phyloP scores from a whole-genome alignment of 2,329 filamentous ascomycete genomes.

The Falciphora oryzae region DNA sequence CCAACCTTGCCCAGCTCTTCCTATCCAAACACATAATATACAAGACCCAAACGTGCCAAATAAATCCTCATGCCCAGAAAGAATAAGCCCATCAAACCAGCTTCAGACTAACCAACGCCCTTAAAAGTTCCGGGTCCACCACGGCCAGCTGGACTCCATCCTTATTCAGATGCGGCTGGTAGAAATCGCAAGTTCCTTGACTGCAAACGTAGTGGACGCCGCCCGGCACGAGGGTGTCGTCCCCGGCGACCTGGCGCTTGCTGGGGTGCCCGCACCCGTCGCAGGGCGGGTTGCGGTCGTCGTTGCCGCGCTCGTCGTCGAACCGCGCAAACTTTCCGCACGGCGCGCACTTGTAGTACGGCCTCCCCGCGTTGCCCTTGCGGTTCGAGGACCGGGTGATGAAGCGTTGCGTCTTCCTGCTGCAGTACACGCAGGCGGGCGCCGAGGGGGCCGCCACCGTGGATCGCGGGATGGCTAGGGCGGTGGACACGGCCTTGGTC shows the following conservation, averaged over 20 bases:
- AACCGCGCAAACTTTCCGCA: not conserved
- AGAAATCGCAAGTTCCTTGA: not conserved
- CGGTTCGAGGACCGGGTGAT: not conserved
- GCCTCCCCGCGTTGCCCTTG: conserved; percentile 4
- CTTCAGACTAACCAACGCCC: not conserved
- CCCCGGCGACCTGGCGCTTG: conserved; percentile 1
- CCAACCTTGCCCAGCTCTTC: not conserved
- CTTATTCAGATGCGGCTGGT: not conserved
- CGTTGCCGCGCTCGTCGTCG: conserved; percentile 1
- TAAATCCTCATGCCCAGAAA: not conserved
- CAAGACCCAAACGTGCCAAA: not conserved
- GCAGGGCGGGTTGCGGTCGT: conserved; percentile 2
- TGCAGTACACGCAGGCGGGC: not conserved
- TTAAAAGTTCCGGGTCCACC: not conserved
- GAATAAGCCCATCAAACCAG: not conserved
- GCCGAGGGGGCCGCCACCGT: no score
- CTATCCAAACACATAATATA: not conserved
- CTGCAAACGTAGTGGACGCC: conserved; percentile 1
- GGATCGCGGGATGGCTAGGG: not conserved
- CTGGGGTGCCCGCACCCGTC: not conserved
- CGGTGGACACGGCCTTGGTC: not conserved
- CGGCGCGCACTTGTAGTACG: conserved; percentile 6
- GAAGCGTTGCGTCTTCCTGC: not conserved
- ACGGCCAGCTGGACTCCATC: not conserved
- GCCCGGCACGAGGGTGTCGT: not conserved